Percentiles rank a stretch among this genome's conserved stretches.
Evolutionary conservation across 768 basidiomycete species (phyloP).

Genomic region (Lyophyllum decastes): DNA sequence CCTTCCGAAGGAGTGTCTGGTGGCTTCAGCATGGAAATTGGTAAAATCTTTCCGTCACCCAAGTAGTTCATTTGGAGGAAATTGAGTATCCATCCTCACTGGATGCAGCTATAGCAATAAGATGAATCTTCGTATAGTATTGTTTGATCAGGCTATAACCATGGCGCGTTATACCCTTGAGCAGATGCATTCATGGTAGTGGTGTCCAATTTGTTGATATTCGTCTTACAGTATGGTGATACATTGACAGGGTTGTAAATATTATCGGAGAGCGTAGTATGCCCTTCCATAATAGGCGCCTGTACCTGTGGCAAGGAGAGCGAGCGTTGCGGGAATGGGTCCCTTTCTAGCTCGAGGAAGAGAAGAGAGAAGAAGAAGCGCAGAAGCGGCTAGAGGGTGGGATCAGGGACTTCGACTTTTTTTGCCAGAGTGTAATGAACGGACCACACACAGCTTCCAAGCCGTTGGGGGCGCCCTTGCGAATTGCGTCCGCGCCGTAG

Average conservation of each 20-base stretch:
- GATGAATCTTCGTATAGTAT: not conserved
- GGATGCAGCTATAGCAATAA: not conserved
- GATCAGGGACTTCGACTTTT: not conserved
- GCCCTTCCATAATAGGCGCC: constrained; percentile 72
- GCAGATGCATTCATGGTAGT: too few species aligned
- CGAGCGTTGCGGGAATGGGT: constrained; percentile 67
- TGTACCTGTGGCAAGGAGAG: constrained; percentile 59
- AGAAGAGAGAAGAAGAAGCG: constrained; percentile 72
- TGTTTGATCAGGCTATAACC: too few species aligned
- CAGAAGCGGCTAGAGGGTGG: constrained; percentile 66
- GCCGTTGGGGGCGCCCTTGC: constrained; percentile 72
- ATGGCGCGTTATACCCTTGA: too few species aligned
- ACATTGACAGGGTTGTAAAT: not conserved
- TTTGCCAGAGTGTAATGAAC: constrained; percentile 17
- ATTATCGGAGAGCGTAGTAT: constrained; percentile 41
- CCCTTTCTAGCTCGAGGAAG: constrained; percentile 72
- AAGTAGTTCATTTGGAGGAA: not conserved
- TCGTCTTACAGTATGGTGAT: not conserved
- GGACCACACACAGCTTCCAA: constrained; percentile 77
- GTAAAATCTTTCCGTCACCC: not conserved
- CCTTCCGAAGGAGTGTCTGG: too few species aligned
- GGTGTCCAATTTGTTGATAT: too few species aligned
- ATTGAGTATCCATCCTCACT: not conserved
- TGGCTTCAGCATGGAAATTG: not conserved
- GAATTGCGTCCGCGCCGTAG: constrained; percentile 77